A percentile compares a stretch with the other conserved stretches of the same genome.
Evolutionary conservation across 148 eudicot species (phyloP).

Genomic region (Vaccinium corymbosum): DNA sequence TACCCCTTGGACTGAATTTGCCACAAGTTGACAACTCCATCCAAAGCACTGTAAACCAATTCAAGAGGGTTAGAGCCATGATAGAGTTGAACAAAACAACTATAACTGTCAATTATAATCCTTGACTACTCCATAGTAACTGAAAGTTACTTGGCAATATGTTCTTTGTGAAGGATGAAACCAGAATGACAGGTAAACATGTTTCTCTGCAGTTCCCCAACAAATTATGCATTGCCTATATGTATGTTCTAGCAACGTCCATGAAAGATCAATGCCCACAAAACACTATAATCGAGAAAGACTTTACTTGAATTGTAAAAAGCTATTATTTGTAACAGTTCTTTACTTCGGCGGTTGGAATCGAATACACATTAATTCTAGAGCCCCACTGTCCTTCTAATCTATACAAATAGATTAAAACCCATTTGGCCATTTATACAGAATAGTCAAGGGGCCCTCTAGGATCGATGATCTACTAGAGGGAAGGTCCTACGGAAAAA

Average conservation of each 20-base stretch:
- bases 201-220: neutral
- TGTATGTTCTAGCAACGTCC: neutral
- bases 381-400: no score
- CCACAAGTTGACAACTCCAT: constrained; percentile 91
- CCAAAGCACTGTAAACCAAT: constrained; percentile 70
- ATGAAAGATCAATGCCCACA: neutral
- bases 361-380: no score
- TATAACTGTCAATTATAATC: neutral
- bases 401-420: no score
- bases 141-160: neutral
- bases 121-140: constrained; percentile 1
- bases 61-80: constrained; percentile 6
- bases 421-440: no score
- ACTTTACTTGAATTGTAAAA: neutral
- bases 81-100: constrained; percentile 1
- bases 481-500: no score
- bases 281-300: neutral
- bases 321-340: neutral
- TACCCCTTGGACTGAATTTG: constrained; percentile 85
- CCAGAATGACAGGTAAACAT: constrained; percentile 8
- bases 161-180: neutral
- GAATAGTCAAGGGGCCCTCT: no score
- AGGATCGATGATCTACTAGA: no score
- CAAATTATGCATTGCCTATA: neutral
- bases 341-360: no score